A percentile compares a stretch with the other conserved stretches of the same genome.
phyloP scores from a whole-genome alignment of 352 stramenopile species.

The Phytophthora nicotianae region DNA sequence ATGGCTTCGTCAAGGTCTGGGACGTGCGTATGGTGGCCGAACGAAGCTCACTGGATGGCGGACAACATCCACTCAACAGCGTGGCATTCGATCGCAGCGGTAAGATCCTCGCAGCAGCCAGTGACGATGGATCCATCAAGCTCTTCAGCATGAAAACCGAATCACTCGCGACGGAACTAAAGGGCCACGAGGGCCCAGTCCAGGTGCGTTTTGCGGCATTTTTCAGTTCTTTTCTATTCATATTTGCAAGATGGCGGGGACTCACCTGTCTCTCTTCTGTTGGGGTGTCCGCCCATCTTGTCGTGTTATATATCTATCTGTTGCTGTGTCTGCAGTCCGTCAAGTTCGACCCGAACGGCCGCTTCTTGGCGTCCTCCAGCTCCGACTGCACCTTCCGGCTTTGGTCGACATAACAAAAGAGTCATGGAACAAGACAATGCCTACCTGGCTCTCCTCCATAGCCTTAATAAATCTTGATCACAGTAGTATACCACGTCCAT shows the following conservation, averaged over 20 bases:
- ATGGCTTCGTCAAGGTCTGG: constrained; percentile 95
- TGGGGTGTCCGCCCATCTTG: constrained; percentile 6
- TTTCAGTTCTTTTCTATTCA: constrained; percentile 35
- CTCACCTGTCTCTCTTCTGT: constrained; percentile 19
- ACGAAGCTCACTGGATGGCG: constrained; percentile 82
- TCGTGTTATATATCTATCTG: constrained; percentile 32
- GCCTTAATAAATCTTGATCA: constrained; percentile 20
- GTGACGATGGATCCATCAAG: constrained; percentile 92
- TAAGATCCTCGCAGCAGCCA: constrained; percentile 81
- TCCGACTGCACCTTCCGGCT: constrained; percentile 94
- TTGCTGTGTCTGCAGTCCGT: constrained; percentile 64
- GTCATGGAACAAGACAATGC: constrained; percentile 7
- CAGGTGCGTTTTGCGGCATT: constrained; percentile 70
- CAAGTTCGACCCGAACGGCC: constrained; percentile 88
- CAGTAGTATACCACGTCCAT: constrained; percentile 23
- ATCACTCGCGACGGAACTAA: constrained; percentile 73
- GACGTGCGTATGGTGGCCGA: constrained; percentile 95
- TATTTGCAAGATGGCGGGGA: constrained; percentile 13
- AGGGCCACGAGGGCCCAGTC: constrained; percentile 93
- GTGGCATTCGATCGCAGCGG: constrained; percentile 92
- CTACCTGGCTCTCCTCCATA: constrained; percentile 16
- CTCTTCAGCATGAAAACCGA: constrained; percentile 86
- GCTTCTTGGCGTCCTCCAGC: constrained; percentile 90
- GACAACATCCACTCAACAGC: constrained; percentile 91
- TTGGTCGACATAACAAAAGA: constrained; percentile 70